Percentiles rank a stretch among this genome's conserved stretches.
These are phyloP conservation scores for Posidonia oceanica DNA, from an alignment of 116 monocot genomes.

Conservation along the genomic window DNA sequence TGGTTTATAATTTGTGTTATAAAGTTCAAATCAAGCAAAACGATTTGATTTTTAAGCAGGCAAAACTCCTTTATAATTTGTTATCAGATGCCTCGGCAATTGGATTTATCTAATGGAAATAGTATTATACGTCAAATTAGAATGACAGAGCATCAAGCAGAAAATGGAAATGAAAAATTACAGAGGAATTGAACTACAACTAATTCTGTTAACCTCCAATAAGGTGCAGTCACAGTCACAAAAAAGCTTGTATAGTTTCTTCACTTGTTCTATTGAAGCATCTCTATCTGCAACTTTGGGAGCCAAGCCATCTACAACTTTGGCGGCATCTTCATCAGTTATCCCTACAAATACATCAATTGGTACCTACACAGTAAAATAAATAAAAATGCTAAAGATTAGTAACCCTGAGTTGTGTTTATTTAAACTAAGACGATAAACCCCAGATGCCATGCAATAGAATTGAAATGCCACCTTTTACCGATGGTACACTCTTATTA, in stretches of 20 bases:
- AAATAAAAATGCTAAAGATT: neutral
- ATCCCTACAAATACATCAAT: slow-evolving; percentile 96
- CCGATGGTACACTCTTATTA: no score
- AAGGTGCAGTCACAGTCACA: slow-evolving; percentile 80
- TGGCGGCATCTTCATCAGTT: slow-evolving; percentile 91
- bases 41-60: no score
- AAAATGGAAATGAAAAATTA: neutral
- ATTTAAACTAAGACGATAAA: no score
- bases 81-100: slow-evolving; percentile 88
- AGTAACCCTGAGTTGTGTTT: no score
- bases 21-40: no score
- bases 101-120: slow-evolving; percentile 70
- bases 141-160: neutral
- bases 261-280: slow-evolving; percentile 87
- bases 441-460: no score
- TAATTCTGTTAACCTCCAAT: slow-evolving; percentile 43
- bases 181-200: neutral
- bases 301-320: slow-evolving; percentile 89
- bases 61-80: no score
- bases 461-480: no score
- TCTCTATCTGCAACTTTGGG: slow-evolving; percentile 74
- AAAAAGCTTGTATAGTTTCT: slow-evolving; percentile 83
- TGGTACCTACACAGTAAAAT: slow-evolving; percentile 51
- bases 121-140: slow-evolving; percentile 6
- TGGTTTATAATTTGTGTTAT: no score